Evolutionary conservation across 345 rosid genomes (phyloP).

Genomic region (Psidium friedrichsthalianum): DNA sequence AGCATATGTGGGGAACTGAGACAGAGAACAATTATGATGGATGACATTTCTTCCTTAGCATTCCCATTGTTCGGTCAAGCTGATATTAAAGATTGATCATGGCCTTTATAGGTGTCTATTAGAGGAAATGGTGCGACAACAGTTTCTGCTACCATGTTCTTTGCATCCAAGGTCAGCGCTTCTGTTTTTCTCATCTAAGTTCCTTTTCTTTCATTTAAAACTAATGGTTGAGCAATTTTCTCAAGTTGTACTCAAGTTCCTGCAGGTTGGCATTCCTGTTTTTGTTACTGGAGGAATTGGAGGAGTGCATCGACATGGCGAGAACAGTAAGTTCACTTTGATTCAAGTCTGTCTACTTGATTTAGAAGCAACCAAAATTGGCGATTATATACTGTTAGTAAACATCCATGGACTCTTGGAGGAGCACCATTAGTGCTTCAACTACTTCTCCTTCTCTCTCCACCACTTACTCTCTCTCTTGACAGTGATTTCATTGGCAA

Average conservation of each 20-base stretch:
- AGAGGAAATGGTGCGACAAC: conserved; percentile 82
- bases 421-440: not conserved
- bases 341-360: not conserved
- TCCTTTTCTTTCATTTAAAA: not conserved
- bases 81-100: not conserved
- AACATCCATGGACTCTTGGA: not conserved
- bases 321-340: conserved; percentile 42
- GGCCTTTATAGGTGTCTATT: conserved; percentile 49
- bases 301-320: conserved; percentile 88
- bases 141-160: conserved; percentile 83
- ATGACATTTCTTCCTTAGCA: not conserved
- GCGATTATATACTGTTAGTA: not conserved
- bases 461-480: not conserved
- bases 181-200: not conserved
- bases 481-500: not conserved
- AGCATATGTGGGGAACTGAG: not conserved
- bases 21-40: not conserved
- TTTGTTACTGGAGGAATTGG: conserved; percentile 92
- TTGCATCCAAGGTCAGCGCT: conserved; percentile 61
- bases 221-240: not conserved
- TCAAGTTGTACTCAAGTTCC: not conserved
- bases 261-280: conserved; percentile 81
- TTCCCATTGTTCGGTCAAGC: not conserved
- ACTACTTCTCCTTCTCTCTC: not conserved
- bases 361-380: not conserved